A percentile compares a stretch with the other conserved stretches of the same genome.
Evolutionary conservation across 2,329 filamentous ascomycete species (phyloP).

Genomic region (Elsinoe arachidis): DNA sequence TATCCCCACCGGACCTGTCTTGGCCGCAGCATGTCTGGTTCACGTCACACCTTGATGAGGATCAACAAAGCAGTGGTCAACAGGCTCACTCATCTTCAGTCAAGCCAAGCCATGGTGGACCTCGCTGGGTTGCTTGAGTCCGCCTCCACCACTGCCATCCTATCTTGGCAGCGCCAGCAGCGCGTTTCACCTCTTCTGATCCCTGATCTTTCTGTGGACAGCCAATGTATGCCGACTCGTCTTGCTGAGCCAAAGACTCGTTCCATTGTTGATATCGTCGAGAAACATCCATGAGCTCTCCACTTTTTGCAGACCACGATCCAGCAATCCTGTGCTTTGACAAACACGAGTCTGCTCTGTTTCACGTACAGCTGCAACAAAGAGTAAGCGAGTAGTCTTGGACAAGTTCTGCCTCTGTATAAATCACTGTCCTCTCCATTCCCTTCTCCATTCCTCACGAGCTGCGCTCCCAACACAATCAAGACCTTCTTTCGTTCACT

Average conservation of each 20-base stretch:
- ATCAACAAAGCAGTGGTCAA: slow-evolving; percentile 4
- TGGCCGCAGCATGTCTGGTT: neutral
- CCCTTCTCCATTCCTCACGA: neutral
- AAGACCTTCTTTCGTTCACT: neutral
- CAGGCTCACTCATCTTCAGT: neutral
- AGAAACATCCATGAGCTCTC: neutral
- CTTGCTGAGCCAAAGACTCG: neutral
- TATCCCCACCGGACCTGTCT: neutral
- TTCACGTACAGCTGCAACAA: neutral
- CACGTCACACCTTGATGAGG: slow-evolving; percentile 2
- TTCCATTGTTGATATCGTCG: neutral
- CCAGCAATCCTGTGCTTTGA: neutral
- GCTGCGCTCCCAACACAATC: slow-evolving; percentile 13
- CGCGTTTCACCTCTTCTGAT: slow-evolving; percentile 4
- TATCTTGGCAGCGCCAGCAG: slow-evolving; percentile 3
- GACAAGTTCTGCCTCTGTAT: neutral
- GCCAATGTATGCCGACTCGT: neutral
- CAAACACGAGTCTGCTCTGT: neutral
- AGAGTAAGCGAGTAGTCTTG: neutral
- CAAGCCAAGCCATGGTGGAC: slow-evolving; percentile 6
- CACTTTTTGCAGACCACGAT: neutral
- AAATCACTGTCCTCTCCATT: neutral
- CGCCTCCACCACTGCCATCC: neutral
- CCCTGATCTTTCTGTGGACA: slow-evolving; percentile 9
- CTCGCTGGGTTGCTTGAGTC: neutral